These are phyloP conservation scores for Epichloe hybrida DNA, from an alignment of 2,329 filamentous ascomycete genomes.

Conservation along the genomic window DNA sequence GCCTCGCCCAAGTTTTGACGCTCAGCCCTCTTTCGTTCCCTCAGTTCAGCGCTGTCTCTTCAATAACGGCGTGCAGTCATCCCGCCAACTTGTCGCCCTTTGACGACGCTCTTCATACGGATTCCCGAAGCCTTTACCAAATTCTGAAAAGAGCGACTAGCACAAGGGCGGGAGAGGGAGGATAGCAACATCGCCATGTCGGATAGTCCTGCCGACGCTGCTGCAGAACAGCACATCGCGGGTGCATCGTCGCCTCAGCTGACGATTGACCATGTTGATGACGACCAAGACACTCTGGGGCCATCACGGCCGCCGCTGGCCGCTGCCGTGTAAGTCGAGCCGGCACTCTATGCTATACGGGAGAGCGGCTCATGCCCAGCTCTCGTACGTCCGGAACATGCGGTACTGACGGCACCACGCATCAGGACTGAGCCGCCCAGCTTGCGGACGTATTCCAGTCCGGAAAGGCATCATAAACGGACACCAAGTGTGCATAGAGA, in stretches of 20 bases:
- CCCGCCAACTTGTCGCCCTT: background rate
- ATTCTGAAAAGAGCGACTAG: background rate
- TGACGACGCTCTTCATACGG: background rate
- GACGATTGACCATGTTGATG: constrained; percentile 16
- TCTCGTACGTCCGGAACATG: background rate
- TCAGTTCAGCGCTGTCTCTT: background rate
- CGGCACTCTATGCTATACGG: background rate
- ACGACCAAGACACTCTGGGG: background rate
- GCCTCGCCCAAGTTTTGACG: background rate
- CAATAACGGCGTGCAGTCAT: background rate
- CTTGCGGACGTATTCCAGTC: constrained; percentile 32
- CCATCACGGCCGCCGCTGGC: constrained; percentile 13
- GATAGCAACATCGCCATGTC: background rate
- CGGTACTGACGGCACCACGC: background rate
- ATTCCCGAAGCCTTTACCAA: background rate
- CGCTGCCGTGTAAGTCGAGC: constrained; percentile 28
- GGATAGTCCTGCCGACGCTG: background rate
- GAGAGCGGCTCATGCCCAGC: background rate
- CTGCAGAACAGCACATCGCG: background rate
- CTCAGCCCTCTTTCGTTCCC: background rate
- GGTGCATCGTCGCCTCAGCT: constrained; percentile 16
- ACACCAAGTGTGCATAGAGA: constrained; percentile 44
- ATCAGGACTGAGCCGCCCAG: constrained; percentile 30
- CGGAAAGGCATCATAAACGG: constrained; percentile 42
- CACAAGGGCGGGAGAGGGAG: background rate